Base-by-base conservation (phyloP, 345 rosid genomes). In the Murraya paniculata region DNA sequence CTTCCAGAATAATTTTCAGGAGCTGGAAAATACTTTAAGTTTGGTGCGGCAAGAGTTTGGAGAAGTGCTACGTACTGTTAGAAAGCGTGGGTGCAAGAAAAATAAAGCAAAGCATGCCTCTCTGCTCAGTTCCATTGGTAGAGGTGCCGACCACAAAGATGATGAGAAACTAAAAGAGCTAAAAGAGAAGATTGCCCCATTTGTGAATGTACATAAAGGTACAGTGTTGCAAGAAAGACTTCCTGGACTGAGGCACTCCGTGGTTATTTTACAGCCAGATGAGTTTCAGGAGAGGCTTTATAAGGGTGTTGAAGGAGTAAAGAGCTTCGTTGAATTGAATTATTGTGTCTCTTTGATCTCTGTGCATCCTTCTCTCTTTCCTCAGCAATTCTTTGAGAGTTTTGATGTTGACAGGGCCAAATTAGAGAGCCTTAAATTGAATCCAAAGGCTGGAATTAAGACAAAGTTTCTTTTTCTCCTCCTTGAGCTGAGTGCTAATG, bases 121-220 rank as follows among this genome's bases (percentile, higher is more conserved):
- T 45, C 35, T 81, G 72, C 85, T 89, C 18, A 78, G 71, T 59
- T 65, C 80, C 39, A 82, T 86, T 77, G 82, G 70, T 36, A 78
- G 83, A 82, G 62, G 7, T 36, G 64, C 58, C 55, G 64, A 83
- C 76, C 82, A 75, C 48, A 56, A 38, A n/a, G 35, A 6, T 8
- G 11, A 69, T 72, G 57, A 76, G 58, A 79, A 58, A 11, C 57
- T 87, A 35, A 64, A 75, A 24, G 68, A 81, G 75, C 70, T 89
- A 9, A 86, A 79, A 75, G 67, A 18, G 31, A 39, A 81, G 75
- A 88, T 93, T 66, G 79, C 85, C 28, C 92, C 93, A 4, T 90
- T 90, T 81, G 95, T 93, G 80, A 95, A 95, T 80, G 82, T 93
- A 38, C 89, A 95, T 74, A 84, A 79, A 79, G 98, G 98, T 8